These are phyloP conservation scores for Solanum appendiculatum DNA, from an alignment of 257 asterid species.

Conservation along the genomic window DNA sequence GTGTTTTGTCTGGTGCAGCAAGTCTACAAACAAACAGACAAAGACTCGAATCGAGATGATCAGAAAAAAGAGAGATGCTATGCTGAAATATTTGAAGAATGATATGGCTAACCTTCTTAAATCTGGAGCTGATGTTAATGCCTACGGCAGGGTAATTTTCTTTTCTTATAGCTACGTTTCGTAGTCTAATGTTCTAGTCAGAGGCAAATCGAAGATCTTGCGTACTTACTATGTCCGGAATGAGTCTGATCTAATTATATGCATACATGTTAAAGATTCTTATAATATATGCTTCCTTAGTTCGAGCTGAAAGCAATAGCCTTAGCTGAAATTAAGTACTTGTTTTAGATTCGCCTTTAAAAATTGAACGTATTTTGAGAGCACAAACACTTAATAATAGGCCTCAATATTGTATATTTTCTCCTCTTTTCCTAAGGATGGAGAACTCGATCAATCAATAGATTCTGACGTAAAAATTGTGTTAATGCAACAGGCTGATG, in stretches of 20 bases:
- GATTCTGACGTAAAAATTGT: background rate
- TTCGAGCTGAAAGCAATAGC: background rate
- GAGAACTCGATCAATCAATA: background rate
- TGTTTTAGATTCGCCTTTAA: background rate
- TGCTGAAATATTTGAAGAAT: constrained; percentile 58
- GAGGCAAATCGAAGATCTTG: background rate
- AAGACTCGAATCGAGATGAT: constrained; percentile 51
- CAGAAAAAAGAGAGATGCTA: constrained; percentile 65
- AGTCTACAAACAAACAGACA: constrained; percentile 49
- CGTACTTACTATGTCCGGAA: background rate
- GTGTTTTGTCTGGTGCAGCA: constrained; percentile 27
- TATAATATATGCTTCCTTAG: background rate
- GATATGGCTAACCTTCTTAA: constrained; percentile 70
- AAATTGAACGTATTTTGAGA: background rate
- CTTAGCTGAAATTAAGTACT: background rate
- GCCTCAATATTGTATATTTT: background rate
- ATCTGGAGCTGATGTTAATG: constrained; percentile 43
- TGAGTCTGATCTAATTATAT: background rate
- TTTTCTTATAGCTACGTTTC: background rate
- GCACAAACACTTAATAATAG: background rate
- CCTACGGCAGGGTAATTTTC: constrained; percentile 59
- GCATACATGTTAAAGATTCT: background rate
- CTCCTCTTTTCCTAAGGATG: background rate
- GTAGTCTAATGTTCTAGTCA: background rate
- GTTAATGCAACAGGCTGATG: constrained; percentile 39